Base-by-base conservation (phyloP, 2,329 filamentous ascomycete genomes). In the Phialophora expanda region DNA sequence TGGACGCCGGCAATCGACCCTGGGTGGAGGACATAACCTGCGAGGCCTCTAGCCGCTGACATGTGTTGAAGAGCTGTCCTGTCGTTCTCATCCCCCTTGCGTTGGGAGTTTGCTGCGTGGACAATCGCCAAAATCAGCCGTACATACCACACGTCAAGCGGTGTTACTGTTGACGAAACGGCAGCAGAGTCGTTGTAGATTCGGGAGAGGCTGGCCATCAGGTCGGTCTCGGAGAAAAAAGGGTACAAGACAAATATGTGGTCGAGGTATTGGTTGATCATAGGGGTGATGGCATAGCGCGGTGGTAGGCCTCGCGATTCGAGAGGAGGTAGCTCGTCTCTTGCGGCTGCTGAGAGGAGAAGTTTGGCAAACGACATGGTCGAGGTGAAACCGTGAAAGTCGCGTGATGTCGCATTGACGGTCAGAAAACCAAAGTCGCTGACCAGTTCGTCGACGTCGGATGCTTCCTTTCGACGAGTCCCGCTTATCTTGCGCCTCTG, bases 361-460 rank as follows among this genome's bases (percentile, higher is more conserved):
- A 98, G 84, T 41, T 92, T 89, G 28, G 93, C 92, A 83, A 97
- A 97, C 0, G 93, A 97, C 86, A 97, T 96, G 73, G 92, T 92
- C 66, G 88, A 90, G 32, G 90, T 89, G 65, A 93, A 92, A 8
- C 92, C 90, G 76, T 96, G 92, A 75, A 97, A 97, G 77, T 98
- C 95, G 74, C 93, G 86, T 1, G 93, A 94, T 0, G 93, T 97
- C 30, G 95, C 93, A 80, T 97, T 96, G 74, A 99, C 92, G 4
- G 94, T 92, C 88, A 97, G 80, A 74, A 92, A 94, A 61, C 93
- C 93, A 82, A 98, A 97, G 74, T 97, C 93, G 0, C 93, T 96
- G 24, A 97, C 91, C 2, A 98, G 82, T 61, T 95, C 90, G 78
- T 97, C 94, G 61, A 97, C 92, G 76, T 96, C 92, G 0, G 89